Evolutionary conservation across 2,329 filamentous ascomycete species (phyloP).

Genomic region (Alternaria dauci): DNA sequence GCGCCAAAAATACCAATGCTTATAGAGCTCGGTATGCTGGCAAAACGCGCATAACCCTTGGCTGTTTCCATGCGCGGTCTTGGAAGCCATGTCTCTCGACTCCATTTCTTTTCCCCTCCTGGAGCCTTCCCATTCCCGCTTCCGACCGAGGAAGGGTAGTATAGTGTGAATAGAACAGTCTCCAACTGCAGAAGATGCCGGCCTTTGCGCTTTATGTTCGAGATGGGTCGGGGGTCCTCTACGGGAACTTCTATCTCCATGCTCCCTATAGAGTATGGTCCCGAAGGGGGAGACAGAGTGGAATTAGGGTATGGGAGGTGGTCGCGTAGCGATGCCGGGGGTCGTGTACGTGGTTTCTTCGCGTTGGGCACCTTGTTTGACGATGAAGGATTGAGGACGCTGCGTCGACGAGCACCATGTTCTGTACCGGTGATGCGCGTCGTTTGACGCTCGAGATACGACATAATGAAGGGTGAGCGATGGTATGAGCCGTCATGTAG

Average conservation of each 20-base stretch:
- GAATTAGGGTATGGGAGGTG: slow-evolving; percentile 55
- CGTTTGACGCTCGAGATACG: slow-evolving; percentile 38
- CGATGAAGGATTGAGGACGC: slow-evolving; percentile 23
- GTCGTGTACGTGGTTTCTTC: slow-evolving; percentile 59
- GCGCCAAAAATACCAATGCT: slow-evolving; percentile 63
- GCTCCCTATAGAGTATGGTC: slow-evolving; percentile 58
- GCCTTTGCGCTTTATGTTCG: slow-evolving; percentile 59
- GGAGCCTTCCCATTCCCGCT: slow-evolving; percentile 50
- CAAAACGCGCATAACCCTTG: slow-evolving; percentile 70
- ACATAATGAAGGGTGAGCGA: slow-evolving; percentile 25
- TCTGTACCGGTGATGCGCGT: slow-evolving; percentile 40
- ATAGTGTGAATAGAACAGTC: slow-evolving; percentile 71
- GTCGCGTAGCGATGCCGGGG: slow-evolving; percentile 59
- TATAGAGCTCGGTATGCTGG: slow-evolving; percentile 57
- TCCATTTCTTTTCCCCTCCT: slow-evolving; percentile 56
- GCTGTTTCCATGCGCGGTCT: slow-evolving; percentile 64
- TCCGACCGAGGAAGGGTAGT: slow-evolving; percentile 66
- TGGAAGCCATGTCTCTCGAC: slow-evolving; percentile 69
- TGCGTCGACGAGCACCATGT: slow-evolving; percentile 29
- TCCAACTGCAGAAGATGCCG: slow-evolving; percentile 61
- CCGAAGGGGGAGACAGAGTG: slow-evolving; percentile 60
- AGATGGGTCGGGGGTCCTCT: slow-evolving; percentile 57
- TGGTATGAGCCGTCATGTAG: background rate
- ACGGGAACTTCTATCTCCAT: slow-evolving; percentile 66
- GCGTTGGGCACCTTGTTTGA: slow-evolving; percentile 51